These are phyloP conservation scores for Leccinum subfulvum DNA, from an alignment of 1,284 basidiomycete species.

Conservation along the genomic window DNA sequence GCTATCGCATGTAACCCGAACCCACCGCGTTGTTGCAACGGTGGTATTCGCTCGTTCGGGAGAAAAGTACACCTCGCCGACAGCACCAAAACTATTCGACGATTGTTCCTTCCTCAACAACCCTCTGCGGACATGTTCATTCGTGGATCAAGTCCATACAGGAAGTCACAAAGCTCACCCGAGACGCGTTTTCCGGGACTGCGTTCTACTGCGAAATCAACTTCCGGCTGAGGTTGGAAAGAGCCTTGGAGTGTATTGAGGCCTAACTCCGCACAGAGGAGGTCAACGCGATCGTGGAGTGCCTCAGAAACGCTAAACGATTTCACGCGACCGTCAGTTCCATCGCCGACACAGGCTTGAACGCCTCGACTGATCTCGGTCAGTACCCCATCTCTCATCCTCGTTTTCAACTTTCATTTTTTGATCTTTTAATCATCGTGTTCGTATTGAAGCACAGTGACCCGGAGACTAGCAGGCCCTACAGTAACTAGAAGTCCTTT, in stretches of 20 bases:
- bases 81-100: slow-evolving; percentile 72
- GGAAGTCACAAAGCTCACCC: background rate
- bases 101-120: slow-evolving; percentile 91
- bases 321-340: slow-evolving; percentile 98
- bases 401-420: too few species aligned
- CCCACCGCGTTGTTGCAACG: too few species aligned
- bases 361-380: slow-evolving; percentile 88
- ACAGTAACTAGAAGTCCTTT: too few species aligned
- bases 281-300: slow-evolving; percentile 93
- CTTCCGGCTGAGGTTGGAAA: slow-evolving; percentile 45
- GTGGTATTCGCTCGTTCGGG: too few species aligned
- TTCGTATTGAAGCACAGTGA: too few species aligned
- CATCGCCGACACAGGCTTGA: slow-evolving; percentile 95
- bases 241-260: slow-evolving; percentile 92
- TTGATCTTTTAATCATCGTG: too few species aligned
- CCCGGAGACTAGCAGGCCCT: too few species aligned
- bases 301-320: slow-evolving; percentile 92
- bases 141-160: slow-evolving; percentile 81
- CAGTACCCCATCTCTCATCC: slow-evolving; percentile 27
- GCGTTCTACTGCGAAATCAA: slow-evolving; percentile 86
- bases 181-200: slow-evolving; percentile 71
- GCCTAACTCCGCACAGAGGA: slow-evolving; percentile 89
- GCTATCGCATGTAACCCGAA: too few species aligned
- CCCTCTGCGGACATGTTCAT: slow-evolving; percentile 92
- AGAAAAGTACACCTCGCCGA: slow-evolving; percentile 18